A percentile compares a stretch with the other conserved stretches of the same genome.
phyloP scores from a whole-genome alignment of 106 monocot genomes.

The Agapanthus africanus region DNA sequence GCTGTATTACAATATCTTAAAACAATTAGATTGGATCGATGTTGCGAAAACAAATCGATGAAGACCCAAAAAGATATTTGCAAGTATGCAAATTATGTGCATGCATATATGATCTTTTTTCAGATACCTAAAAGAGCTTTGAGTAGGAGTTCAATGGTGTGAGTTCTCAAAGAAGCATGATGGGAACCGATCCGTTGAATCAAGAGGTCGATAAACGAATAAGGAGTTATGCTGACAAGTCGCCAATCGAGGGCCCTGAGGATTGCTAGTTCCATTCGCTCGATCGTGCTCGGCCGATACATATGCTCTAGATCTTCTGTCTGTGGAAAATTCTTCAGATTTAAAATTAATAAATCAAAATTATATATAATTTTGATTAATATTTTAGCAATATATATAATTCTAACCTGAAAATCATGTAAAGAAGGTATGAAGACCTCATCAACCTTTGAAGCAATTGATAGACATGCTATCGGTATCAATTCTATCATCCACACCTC shows the following conservation, averaged over 20 bases:
- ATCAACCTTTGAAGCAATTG: constrained; percentile 68
- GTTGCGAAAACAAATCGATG: too few relatives aligned
- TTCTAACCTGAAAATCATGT: constrained; percentile 41
- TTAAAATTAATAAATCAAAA: too few relatives aligned
- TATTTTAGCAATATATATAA: too few relatives aligned
- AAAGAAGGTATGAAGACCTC: constrained; percentile 45
- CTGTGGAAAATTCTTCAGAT: too few relatives aligned
- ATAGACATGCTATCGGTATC: constrained; percentile 57
- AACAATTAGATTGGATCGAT: too few relatives aligned
- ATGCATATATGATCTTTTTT: too few relatives aligned
- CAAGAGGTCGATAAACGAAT: constrained; percentile 44
- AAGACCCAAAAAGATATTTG: too few relatives aligned
- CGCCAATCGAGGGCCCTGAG: constrained; percentile 73
- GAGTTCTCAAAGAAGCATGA: neutral
- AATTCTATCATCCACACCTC: constrained; percentile 77
- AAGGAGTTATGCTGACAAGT: constrained; percentile 51
- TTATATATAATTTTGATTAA: neutral
- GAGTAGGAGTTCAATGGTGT: constrained; percentile 26
- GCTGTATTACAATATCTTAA: too few relatives aligned
- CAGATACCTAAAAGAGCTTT: constrained; percentile 35
- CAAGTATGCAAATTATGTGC: too few relatives aligned
- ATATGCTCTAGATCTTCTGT: constrained; percentile 42
- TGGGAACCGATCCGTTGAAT: neutral
- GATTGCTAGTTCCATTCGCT: constrained; percentile 60
- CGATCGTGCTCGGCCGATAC: constrained; percentile 43